Percentiles rank a stretch among this genome's conserved stretches.
Evolutionary conservation across 495 filamentous ascomycete species (phyloP).

Genomic region (Trichoderma gamsii): DNA sequence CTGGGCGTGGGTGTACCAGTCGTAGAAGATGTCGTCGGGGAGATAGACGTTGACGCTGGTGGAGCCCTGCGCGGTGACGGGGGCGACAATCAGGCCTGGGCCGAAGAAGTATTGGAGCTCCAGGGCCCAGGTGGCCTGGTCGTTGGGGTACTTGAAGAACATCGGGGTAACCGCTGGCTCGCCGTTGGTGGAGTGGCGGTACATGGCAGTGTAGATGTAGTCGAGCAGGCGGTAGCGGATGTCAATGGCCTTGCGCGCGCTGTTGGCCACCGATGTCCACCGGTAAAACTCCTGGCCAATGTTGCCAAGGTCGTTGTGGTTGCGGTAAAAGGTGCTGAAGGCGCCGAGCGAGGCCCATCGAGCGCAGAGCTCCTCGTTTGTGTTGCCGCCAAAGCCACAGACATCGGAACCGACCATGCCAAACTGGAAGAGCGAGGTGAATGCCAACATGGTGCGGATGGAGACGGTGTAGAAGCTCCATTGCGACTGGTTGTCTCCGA

Average conservation of each 20-base stretch:
- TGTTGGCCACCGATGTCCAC: conserved; percentile 58
- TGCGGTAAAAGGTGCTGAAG: conserved; percentile 78
- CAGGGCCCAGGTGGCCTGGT: conserved; percentile 53
- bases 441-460: conserved; percentile 65
- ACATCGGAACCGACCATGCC: conserved; percentile 80
- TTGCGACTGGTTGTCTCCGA: conserved; percentile 71
- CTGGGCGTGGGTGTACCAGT: conserved; percentile 58
- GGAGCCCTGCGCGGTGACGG: conserved; percentile 57
- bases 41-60: conserved; percentile 68
- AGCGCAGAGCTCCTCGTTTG: conserved; percentile 73
- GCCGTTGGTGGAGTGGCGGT: conserved; percentile 59
- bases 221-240: conserved; percentile 72
- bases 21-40: conserved; percentile 70
- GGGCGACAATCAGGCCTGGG: conserved; percentile 61
- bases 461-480: conserved; percentile 69
- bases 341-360: conserved; percentile 80
- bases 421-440: conserved; percentile 74
- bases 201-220: conserved; percentile 75
- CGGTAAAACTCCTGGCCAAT: conserved; percentile 73
- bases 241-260: conserved; percentile 65
- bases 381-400: conserved; percentile 68
- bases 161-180: conserved; percentile 63
- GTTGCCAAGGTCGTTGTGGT: conserved; percentile 45
- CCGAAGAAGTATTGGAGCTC: conserved; percentile 73
- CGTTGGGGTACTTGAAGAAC: conserved; percentile 66